Base-by-base conservation (phyloP, 345 rosid genomes). In the Rhizophora mangle region DNA sequence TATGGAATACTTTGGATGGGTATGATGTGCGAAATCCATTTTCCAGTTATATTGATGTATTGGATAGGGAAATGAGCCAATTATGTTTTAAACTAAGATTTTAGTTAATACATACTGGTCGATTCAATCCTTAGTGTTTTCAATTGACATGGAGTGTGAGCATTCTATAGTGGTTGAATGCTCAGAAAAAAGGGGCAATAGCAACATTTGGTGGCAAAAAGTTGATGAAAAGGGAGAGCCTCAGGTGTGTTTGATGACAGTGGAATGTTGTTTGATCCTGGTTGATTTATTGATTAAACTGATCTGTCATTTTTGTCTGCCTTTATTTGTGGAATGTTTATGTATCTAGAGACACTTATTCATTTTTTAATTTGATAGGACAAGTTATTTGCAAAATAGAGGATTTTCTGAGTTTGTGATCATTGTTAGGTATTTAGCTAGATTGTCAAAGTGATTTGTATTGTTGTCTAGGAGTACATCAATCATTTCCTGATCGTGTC, bases 1-100 rank as follows among this genome's bases (percentile, higher is more conserved):
- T 87, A 79, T 73, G 70, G 6, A 60, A 63, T 63, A 20, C 30
- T 56, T 8, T 1, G 60, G 60, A 21, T 56, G 30, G 30, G 10
- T 56, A 27, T 24, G 16, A 56, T 24, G 8, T 56, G 3, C 6
- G 15, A 21, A 56, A 56, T 56, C 60, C 31, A 24, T 56, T 24
- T 24, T 27, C 6, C 16, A 24, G 49, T 43, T 43, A 43, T 43
- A 3, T 19, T 15, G 60, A 54, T 27, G 53, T 8, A 51, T 27
- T 3, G 8, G 15, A 37, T 9, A 8, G 7, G 31, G 26, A 27
- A 36, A 59, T 15, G 16, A 6, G 60, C 37, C 49, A 11, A 20
- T 52, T 62, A 30, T 62, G 37, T 52, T 27, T 24, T 24, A 4
- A 34, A 15, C 8, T 20, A 67, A 32, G 60, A 15, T 59, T 46